Conservation (phyloP, 2,329 filamentous ascomycete genomes). For the Nothophoma quercina region DNA sequence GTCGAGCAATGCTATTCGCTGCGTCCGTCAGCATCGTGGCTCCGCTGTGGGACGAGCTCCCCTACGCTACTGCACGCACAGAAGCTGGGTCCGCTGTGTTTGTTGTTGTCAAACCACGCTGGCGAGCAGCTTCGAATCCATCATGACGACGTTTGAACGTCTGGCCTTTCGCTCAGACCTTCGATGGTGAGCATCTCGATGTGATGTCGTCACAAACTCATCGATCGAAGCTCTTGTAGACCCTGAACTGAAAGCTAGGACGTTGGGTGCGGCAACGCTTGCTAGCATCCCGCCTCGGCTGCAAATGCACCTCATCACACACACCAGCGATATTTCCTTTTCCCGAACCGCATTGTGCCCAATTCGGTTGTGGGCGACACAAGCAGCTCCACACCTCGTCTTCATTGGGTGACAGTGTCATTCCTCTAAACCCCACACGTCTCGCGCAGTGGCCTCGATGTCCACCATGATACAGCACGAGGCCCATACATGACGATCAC, state of each 20-base stretch:
- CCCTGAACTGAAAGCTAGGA: conserved; percentile 21
- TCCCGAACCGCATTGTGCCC: conserved; percentile 24
- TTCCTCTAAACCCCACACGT: conserved; percentile 13
- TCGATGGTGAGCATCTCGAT: not conserved
- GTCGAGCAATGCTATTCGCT: conserved; percentile 32
- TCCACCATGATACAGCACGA: conserved; percentile 25
- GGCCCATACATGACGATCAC: conserved; percentile 7
- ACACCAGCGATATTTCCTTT: conserved; percentile 34
- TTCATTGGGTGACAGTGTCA: conserved; percentile 31
- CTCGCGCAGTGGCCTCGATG: conserved; percentile 18
- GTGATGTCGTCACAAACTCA: conserved; percentile 16
- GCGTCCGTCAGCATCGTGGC: conserved; percentile 19
- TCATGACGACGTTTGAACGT: conserved; percentile 3
- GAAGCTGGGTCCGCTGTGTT: conserved; percentile 4
- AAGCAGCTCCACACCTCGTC: conserved; percentile 15
- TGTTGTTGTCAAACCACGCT: conserved; percentile 16
- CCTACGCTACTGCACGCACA: conserved; percentile 25
- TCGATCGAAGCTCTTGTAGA: conserved; percentile 16
- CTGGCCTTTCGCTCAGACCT: conserved; percentile 7
- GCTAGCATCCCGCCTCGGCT: conserved; percentile 18
- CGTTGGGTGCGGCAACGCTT: conserved; percentile 20
- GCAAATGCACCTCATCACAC: conserved; percentile 44
- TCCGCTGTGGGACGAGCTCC: conserved; percentile 30
- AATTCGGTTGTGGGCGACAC: conserved; percentile 24
- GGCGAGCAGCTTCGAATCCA: conserved; percentile 1